Percentiles rank a stretch among this genome's conserved stretches.
Conservation (phyloP, 2,329 filamentous ascomycete species). For the Colletotrichum tropicicola region DNA sequence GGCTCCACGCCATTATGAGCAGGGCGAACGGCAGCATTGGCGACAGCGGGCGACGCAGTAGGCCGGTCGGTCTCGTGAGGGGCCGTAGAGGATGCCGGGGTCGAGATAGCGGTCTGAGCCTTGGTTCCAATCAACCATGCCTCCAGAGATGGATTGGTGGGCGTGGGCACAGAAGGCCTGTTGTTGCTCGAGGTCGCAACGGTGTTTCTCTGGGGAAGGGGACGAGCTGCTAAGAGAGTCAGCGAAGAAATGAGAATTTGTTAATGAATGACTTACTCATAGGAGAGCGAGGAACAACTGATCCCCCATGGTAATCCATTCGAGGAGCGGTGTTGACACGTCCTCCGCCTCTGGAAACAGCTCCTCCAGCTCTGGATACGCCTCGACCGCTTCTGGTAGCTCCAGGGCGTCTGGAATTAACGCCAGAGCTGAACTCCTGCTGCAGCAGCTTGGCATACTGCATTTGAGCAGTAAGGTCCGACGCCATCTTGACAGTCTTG, state of each 20-base stretch:
- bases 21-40: background rate
- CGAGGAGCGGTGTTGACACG: background rate
- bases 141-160: background rate
- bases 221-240: background rate
- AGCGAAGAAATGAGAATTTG: background rate
- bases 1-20: too few species aligned
- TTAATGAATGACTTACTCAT: background rate
- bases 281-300: background rate
- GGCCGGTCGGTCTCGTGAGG: background rate
- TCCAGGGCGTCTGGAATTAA: background rate
- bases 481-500: too few species aligned
- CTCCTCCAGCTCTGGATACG: background rate
- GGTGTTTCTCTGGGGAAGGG: background rate
- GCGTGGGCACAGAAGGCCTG: background rate
- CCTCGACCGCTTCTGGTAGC: background rate
- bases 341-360: background rate
- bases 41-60: background rate
- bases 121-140: background rate
- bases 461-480: too few species aligned
- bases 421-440: background rate
- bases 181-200: too few species aligned
- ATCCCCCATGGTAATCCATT: background rate
- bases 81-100: too few species aligned
- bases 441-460: background rate
- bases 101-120: background rate